These are phyloP conservation scores for Fraxinus ornus DNA, from an alignment of 305 asterid species.

Conservation along the genomic window DNA sequence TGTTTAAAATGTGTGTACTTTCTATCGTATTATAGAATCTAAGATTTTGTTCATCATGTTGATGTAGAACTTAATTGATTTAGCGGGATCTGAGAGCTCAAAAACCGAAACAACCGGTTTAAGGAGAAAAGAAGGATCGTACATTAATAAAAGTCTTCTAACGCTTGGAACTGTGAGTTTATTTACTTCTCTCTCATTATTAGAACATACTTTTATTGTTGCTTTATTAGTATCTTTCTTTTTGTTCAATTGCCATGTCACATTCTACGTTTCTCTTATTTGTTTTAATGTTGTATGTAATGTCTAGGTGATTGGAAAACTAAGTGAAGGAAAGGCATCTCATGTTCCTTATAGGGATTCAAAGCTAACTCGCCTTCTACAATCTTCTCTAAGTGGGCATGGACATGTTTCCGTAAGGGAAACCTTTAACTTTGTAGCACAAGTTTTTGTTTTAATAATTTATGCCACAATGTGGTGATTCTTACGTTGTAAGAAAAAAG, in stretches of 20 bases:
- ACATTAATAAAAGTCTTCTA: slow-evolving; percentile 96
- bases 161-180: slow-evolving; percentile 97
- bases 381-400: slow-evolving; percentile 93
- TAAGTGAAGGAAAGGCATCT: slow-evolving; percentile 95
- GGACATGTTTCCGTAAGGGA: slow-evolving; percentile 96
- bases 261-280: slow-evolving; percentile 8
- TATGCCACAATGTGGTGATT: background rate
- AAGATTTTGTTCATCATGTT: slow-evolving; percentile 22
- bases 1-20: too few species aligned
- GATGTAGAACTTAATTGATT: slow-evolving; percentile 82
- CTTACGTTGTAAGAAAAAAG: background rate
- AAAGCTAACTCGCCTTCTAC: slow-evolving; percentile 91
- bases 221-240: slow-evolving; percentile 4
- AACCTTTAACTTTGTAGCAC: slow-evolving; percentile 5
- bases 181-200: slow-evolving; percentile 5
- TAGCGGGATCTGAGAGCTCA: slow-evolving; percentile 99
- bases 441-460: slow-evolving; percentile 3
- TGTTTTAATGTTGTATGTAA: slow-evolving; percentile 23
- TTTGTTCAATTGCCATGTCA: slow-evolving; percentile 1
- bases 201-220: slow-evolving; percentile 12
- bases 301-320: slow-evolving; percentile 90
- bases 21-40: slow-evolving; percentile 26
- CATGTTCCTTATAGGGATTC: slow-evolving; percentile 99
- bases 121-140: slow-evolving; percentile 98
- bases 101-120: slow-evolving; percentile 96